phyloP scores from a whole-genome alignment of 1,284 basidiomycete species.

The Wallemia hederae region DNA sequence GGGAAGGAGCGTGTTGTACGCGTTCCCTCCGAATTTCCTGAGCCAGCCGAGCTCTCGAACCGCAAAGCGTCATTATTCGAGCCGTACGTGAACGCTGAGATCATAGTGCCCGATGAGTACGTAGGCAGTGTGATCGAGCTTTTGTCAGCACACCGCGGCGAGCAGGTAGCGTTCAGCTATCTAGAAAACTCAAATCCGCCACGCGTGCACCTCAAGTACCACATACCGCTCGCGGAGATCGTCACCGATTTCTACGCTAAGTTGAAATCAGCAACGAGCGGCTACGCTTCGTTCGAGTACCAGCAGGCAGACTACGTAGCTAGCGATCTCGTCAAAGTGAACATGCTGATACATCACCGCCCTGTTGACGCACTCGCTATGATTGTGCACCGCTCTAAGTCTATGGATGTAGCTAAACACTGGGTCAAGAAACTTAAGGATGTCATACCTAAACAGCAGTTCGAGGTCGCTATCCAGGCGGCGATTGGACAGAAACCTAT shows the following conservation, averaged over 20 bases:
- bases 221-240: conserved; percentile 61
- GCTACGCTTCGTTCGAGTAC: conserved; percentile 23
- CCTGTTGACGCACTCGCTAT: conserved; percentile 74
- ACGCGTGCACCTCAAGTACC: conserved; percentile 47
- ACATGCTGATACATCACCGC: conserved; percentile 55
- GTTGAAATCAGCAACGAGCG: conserved; percentile 27
- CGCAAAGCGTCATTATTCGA: conserved; percentile 51
- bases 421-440: conserved; percentile 74
- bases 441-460: conserved; percentile 37
- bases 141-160: conserved; percentile 48
- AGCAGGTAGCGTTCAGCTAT: conserved; percentile 44
- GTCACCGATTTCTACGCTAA: conserved; percentile 80
- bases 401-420: conserved; percentile 35
- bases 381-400: conserved; percentile 40
- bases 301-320: conserved; percentile 62
- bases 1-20: conserved; percentile 31
- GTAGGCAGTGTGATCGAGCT: conserved; percentile 77
- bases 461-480: conserved; percentile 72
- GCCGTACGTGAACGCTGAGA: conserved; percentile 63
- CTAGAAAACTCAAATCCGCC: conserved; percentile 28
- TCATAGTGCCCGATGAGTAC: conserved; percentile 73
- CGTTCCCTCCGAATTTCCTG: conserved; percentile 79
- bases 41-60: conserved; percentile 30
- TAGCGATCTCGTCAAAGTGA: conserved; percentile 60
- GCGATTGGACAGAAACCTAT: conserved; percentile 15